These are phyloP conservation scores for Cordyceps cateniannulata DNA, from an alignment of 2,329 filamentous ascomycete genomes.

Conservation along the genomic window DNA sequence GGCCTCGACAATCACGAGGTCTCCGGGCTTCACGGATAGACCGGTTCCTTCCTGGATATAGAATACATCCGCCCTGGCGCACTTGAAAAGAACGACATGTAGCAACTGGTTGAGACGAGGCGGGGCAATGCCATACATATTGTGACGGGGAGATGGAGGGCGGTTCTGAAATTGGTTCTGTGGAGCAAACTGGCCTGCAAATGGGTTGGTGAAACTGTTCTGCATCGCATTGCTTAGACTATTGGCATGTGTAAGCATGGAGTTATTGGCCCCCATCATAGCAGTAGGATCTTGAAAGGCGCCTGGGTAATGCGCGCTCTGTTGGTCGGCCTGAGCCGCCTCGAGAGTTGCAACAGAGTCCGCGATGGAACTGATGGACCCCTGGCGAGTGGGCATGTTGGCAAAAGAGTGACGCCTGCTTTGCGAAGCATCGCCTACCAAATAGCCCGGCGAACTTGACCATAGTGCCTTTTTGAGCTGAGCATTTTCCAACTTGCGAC, in stretches of 20 bases:
- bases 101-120: conserved; percentile 63
- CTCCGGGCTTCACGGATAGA: conserved; percentile 80
- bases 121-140: conserved; percentile 54
- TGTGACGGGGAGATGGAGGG: conserved; percentile 54
- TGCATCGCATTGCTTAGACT: conserved; percentile 22
- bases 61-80: conserved; percentile 88
- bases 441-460: conserved; percentile 65
- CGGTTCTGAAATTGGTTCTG: conserved; percentile 41
- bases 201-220: conserved; percentile 29
- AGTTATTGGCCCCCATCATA: conserved; percentile 21
- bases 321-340: conserved; percentile 34
- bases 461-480: conserved; percentile 60
- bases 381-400: conserved; percentile 58
- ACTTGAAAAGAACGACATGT: conserved; percentile 95
- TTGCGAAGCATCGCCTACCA: conserved; percentile 58
- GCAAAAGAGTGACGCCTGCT: conserved; percentile 77
- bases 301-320: conserved; percentile 33
- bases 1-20: conserved; percentile 94
- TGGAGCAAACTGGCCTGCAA: conserved; percentile 40
- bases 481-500: conserved; percentile 53
- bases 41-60: conserved; percentile 96
- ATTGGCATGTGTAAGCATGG: background rate
- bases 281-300: conserved; percentile 32
- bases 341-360: conserved; percentile 46
- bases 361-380: conserved; percentile 54